Conservation (phyloP, 768 basidiomycete genomes). For the Tulasnella sp. region DNA sequence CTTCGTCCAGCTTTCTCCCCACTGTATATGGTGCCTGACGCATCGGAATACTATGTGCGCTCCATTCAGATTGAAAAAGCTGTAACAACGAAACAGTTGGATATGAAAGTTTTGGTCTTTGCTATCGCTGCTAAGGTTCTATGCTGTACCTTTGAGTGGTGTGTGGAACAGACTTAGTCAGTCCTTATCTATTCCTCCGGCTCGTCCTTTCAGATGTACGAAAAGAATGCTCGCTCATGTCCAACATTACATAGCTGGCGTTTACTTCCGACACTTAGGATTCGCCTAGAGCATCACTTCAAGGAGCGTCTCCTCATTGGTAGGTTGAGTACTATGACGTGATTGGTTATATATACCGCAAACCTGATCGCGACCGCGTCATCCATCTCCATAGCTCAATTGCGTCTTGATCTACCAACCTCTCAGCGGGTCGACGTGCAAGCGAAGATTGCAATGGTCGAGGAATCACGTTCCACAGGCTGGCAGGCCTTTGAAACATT, state of each 20-base stretch:
- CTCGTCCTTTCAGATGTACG: neutral
- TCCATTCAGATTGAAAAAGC: neutral
- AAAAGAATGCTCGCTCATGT: too few relatives aligned
- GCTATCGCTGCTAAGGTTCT: neutral
- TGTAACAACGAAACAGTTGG: neutral
- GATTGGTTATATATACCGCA: neutral
- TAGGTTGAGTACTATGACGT: too few relatives aligned
- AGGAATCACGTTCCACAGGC: neutral
- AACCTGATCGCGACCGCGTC: neutral
- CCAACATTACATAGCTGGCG: neutral
- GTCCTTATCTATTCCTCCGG: neutral
- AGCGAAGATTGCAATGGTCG: neutral
- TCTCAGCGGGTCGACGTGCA: neutral
- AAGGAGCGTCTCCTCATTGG: neutral
- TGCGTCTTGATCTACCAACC: slow-evolving; percentile 1
- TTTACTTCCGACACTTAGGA: neutral
- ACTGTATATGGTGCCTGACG: too few relatives aligned
- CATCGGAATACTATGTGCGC: neutral
- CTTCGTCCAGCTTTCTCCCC: too few relatives aligned
- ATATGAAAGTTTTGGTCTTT: neutral
- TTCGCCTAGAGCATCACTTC: neutral
- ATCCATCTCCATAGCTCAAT: neutral
- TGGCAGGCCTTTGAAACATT: slow-evolving; percentile 5
- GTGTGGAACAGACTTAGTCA: neutral
- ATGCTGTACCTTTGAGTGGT: neutral